These are phyloP conservation scores for Dactylorhiza incarnata DNA, from an alignment of 106 monocot genomes.

Conservation along the genomic window DNA sequence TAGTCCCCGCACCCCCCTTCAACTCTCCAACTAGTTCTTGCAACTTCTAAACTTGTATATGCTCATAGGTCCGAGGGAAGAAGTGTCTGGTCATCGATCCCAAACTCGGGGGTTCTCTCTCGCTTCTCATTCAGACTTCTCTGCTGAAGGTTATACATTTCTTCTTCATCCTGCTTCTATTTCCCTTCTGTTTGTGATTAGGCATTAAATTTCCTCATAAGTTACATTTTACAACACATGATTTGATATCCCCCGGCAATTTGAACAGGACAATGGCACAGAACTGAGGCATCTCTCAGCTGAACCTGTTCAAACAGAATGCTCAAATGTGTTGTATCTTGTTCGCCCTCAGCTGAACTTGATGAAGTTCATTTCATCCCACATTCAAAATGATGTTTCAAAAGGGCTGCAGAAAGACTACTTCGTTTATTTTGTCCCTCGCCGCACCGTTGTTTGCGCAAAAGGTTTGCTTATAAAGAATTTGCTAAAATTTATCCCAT, in stretches of 20 bases:
- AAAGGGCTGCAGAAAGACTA: slow-evolving; percentile 84
- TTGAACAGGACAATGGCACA: slow-evolving; percentile 62
- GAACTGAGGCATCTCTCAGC: slow-evolving; percentile 73
- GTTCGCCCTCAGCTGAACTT: slow-evolving; percentile 58
- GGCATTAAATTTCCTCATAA: not conserved
- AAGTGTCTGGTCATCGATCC: slow-evolving; percentile 90
- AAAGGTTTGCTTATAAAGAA: slow-evolving; percentile 41
- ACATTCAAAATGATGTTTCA: slow-evolving; percentile 67
- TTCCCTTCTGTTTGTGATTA: not conserved
- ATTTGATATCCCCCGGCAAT: not conserved
- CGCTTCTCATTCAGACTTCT: slow-evolving; percentile 75
- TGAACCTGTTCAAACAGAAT: slow-evolving; percentile 86
- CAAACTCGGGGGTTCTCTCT: slow-evolving; percentile 81
- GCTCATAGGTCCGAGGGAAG: slow-evolving; percentile 65
- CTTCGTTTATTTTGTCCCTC: slow-evolving; percentile 94
- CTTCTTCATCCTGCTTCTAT: not conserved
- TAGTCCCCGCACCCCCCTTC: not conserved
- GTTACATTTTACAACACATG: not conserved
- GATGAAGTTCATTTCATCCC: slow-evolving; percentile 74
- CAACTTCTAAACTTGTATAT: slow-evolving; percentile 5
- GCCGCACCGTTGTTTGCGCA: slow-evolving; percentile 90
- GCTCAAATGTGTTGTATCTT: slow-evolving; percentile 75
- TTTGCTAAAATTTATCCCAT: not conserved
- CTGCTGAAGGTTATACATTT: slow-evolving; percentile 54
- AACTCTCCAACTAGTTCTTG: not conserved